These are phyloP conservation scores for Citrullus mucosospermus DNA, from an alignment of 306 rosid genomes.

Conservation along the genomic window DNA sequence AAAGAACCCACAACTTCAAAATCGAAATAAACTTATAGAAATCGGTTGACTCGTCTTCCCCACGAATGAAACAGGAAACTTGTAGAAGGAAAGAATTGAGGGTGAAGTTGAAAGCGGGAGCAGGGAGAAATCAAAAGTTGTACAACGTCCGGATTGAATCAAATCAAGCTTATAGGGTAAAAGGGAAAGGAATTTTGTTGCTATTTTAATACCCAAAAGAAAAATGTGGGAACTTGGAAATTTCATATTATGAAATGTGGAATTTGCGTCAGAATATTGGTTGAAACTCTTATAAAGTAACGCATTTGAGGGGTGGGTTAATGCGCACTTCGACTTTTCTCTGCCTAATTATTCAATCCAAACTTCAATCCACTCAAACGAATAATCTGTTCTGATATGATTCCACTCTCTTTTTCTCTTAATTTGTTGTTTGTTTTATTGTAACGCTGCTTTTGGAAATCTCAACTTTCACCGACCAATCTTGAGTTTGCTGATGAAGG, in stretches of 20 bases:
- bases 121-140: background rate
- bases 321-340: background rate
- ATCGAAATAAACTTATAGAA: background rate
- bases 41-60: background rate
- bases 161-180: background rate
- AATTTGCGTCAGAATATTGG: background rate
- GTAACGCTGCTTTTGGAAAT: background rate
- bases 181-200: background rate
- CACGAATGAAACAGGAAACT: background rate
- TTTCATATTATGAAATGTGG: background rate
- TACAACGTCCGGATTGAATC: background rate
- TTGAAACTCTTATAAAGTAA: background rate
- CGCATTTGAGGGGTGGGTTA: background rate
- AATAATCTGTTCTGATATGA: background rate
- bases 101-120: background rate
- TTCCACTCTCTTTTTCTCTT: background rate
- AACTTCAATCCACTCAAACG: background rate
- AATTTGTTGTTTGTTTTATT: background rate
- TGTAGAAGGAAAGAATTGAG: background rate
- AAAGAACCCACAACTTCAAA: background rate
- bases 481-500: background rate
- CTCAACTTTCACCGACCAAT: background rate
- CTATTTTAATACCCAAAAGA: background rate
- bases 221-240: background rate
- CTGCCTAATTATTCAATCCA: background rate